A percentile compares a stretch with the other conserved stretches of the same genome.
These are phyloP conservation scores for Salix dunnii DNA, from an alignment of 345 rosid genomes.

Conservation along the genomic window DNA sequence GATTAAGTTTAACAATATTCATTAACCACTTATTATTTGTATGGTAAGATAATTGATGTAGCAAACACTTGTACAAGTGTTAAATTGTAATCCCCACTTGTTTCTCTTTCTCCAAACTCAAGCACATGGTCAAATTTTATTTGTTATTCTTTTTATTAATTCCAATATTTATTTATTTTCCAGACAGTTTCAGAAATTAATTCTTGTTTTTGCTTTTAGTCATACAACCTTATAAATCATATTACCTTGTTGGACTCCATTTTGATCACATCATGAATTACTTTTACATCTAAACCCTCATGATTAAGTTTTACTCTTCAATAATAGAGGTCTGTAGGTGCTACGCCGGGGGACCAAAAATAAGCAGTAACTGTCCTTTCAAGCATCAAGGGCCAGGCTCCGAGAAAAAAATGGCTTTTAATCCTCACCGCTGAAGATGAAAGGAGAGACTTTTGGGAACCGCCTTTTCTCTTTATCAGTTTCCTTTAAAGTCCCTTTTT, in stretches of 20 bases:
- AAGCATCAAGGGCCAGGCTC: background rate
- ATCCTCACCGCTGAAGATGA: background rate
- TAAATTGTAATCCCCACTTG: too few relatives aligned
- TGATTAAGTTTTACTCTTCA: slow-evolving; percentile 2
- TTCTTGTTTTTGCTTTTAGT: too few relatives aligned
- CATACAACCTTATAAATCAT: background rate
- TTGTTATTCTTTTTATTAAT: too few relatives aligned
- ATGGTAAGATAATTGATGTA: too few relatives aligned
- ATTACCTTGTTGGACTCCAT: background rate
- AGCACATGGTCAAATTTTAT: too few relatives aligned
- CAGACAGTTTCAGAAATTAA: too few relatives aligned
- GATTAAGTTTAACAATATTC: too few relatives aligned
- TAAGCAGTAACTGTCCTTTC: background rate
- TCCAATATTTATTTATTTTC: too few relatives aligned
- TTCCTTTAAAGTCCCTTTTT: background rate
- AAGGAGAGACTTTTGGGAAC: background rate
- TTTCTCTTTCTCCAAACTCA: too few relatives aligned
- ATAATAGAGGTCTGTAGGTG: background rate
- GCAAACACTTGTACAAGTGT: too few relatives aligned
- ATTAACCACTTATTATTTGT: too few relatives aligned
- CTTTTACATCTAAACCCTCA: background rate
- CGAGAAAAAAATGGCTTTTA: background rate
- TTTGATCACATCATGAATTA: background rate
- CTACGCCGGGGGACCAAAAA: background rate
- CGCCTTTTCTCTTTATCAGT: background rate